phyloP scores from a whole-genome alignment of 2,329 filamentous ascomycete genomes.

The Pyrenophora graminea region DNA sequence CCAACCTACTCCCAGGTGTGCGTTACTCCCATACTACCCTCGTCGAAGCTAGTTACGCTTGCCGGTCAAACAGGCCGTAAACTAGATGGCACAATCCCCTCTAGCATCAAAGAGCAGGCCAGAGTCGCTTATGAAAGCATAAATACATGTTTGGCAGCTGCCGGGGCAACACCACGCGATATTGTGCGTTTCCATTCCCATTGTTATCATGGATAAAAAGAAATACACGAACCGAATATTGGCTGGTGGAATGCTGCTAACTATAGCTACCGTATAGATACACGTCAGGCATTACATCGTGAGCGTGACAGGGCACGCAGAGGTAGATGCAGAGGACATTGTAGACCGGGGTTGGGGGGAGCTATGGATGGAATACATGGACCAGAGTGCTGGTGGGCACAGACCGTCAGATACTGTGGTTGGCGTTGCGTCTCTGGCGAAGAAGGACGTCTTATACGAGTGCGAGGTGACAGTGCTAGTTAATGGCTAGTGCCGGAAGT shows the following conservation, averaged over 20 bases:
- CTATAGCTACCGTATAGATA: slow-evolving; percentile 9
- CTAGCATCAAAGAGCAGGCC: slow-evolving; percentile 33
- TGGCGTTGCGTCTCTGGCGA: too few relatives aligned
- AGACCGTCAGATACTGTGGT: too few relatives aligned
- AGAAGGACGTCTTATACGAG: too few relatives aligned
- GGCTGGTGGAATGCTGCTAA: neutral
- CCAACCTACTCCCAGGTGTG: slow-evolving; percentile 39
- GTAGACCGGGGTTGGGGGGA: slow-evolving; percentile 40
- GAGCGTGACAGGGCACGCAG: slow-evolving; percentile 35
- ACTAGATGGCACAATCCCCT: slow-evolving; percentile 14
- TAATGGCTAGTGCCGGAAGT: too few relatives aligned
- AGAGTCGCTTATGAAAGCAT: slow-evolving; percentile 36
- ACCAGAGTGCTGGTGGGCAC: slow-evolving; percentile 6
- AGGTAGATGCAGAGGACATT: slow-evolving; percentile 27
- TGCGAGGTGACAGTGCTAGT: too few relatives aligned
- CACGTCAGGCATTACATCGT: slow-evolving; percentile 45
- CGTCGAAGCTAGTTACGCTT: slow-evolving; percentile 38
- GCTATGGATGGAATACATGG: slow-evolving; percentile 45
- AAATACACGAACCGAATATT: neutral
- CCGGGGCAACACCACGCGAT: slow-evolving; percentile 40
- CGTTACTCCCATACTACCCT: slow-evolving; percentile 36
- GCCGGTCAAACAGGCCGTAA: slow-evolving; percentile 38
- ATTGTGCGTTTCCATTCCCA: slow-evolving; percentile 18
- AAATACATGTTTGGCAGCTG: slow-evolving; percentile 31
- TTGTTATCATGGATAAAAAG: neutral